Evolutionary conservation across 164 flowering plant species (phyloP).

Genomic region (Magnolia changhungtana): DNA sequence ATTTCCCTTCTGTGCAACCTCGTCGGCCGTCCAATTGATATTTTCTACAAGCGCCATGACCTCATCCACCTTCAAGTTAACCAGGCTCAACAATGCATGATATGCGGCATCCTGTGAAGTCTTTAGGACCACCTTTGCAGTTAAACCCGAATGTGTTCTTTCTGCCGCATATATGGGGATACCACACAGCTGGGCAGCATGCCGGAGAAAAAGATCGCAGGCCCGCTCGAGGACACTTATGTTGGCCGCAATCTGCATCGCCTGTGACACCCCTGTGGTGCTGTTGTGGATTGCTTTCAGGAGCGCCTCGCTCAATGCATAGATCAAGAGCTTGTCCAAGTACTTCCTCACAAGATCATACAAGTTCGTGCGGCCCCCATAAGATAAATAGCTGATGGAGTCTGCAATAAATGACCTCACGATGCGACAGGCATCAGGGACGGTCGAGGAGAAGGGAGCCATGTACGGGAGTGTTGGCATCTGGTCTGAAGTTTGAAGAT

Average conservation of each 20-base stretch:
- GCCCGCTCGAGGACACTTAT: conserved; percentile 68
- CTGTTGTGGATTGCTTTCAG: conserved; percentile 45
- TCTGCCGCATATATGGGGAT: conserved; percentile 55
- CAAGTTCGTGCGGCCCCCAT: conserved; percentile 50
- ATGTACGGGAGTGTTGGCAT: conserved; percentile 89
- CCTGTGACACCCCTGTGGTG: conserved; percentile 57
- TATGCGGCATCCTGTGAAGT: conserved; percentile 82
- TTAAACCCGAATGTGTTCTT: conserved; percentile 51
- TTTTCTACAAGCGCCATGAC: conserved; percentile 59
- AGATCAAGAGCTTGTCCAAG: conserved; percentile 80
- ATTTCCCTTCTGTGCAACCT: conserved; percentile 36
- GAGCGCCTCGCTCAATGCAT: conserved; percentile 68
- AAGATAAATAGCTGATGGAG: conserved; percentile 72
- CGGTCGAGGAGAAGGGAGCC: conserved; percentile 85
- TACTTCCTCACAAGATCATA: conserved; percentile 64
- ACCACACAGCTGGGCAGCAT: conserved; percentile 79
- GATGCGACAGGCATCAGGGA: conserved; percentile 75
- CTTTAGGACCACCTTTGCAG: conserved; percentile 71
- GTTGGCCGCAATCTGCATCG: conserved; percentile 90
- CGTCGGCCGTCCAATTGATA: conserved; percentile 78
- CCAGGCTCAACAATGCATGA: conserved; percentile 52
- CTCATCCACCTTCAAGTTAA: conserved; percentile 63
- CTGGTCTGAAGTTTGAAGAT: conserved; percentile 69
- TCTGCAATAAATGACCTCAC: conserved; percentile 77
- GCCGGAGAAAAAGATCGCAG: conserved; percentile 71